Percentiles rank a stretch among this genome's conserved stretches.
These are phyloP conservation scores for Sphaceloma murrayae DNA, from an alignment of 2,329 filamentous ascomycete species.

Conservation along the genomic window DNA sequence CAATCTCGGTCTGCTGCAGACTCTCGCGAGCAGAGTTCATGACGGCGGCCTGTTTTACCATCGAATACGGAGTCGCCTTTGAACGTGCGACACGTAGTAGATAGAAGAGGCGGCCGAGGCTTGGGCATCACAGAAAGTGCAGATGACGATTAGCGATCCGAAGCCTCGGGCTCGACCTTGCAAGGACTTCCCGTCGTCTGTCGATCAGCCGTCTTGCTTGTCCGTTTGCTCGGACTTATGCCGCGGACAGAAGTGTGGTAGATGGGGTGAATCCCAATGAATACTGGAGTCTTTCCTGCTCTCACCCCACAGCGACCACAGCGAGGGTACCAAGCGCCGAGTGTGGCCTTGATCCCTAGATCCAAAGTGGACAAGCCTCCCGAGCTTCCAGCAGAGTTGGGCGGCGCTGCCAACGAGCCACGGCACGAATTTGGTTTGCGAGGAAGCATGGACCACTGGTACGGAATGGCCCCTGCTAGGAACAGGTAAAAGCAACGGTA, in stretches of 20 bases:
- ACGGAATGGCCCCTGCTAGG: conserved; percentile 7
- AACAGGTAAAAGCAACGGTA: conserved; percentile 15
- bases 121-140: conserved; percentile 9
- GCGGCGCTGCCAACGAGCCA: conserved; percentile 7
- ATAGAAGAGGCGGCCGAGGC: too few species aligned
- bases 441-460: conserved; percentile 6
- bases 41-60: neutral
- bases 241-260: neutral
- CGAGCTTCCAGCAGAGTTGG: conserved; percentile 5
- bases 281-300: neutral
- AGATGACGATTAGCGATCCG: conserved; percentile 12
- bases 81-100: too few species aligned
- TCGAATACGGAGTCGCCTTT: conserved; percentile 6
- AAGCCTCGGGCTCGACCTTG: conserved; percentile 4
- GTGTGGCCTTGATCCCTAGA: too few species aligned
- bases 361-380: conserved; percentile 1
- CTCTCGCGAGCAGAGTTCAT: conserved; percentile 6
- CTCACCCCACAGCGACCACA: neutral
- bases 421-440: conserved; percentile 3
- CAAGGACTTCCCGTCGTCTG: conserved; percentile 1
- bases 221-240: conserved; percentile 1
- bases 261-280: conserved; percentile 8
- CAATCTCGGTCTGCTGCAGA: too few species aligned
- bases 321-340: neutral
- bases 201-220: conserved; percentile 14